Evolutionary conservation across 768 basidiomycete species (phyloP).

Genomic region (Gelatoporia subvermispora): DNA sequence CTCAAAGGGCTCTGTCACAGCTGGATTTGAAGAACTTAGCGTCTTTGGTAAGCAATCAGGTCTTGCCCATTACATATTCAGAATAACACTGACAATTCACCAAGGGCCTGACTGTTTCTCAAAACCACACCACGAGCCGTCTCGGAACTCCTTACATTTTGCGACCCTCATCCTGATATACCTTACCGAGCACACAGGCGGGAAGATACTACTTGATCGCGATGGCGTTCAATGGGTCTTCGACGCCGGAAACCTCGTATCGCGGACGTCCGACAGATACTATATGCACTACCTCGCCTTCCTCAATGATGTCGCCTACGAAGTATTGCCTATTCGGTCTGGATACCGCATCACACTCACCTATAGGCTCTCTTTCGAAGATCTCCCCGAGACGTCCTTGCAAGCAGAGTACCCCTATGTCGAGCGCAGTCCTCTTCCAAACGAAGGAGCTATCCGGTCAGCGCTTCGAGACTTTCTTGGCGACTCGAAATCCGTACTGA

Average conservation of each 20-base stretch:
- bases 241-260: slow-evolving; percentile 25
- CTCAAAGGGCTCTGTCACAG: neutral
- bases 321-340: slow-evolving; percentile 34
- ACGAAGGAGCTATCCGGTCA: slow-evolving; percentile 6
- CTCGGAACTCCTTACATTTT: slow-evolving; percentile 16
- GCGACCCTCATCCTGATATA: slow-evolving; percentile 46
- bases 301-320: slow-evolving; percentile 41
- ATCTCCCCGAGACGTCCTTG: neutral
- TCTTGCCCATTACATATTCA: neutral
- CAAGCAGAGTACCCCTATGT: no score
- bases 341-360: slow-evolving; percentile 42
- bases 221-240: slow-evolving; percentile 12
- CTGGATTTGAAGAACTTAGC: slow-evolving; percentile 5
- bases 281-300: slow-evolving; percentile 35
- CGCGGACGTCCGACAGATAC: slow-evolving; percentile 16
- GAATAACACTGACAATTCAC: neutral
- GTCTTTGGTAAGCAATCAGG: neutral
- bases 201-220: slow-evolving; percentile 30
- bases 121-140: slow-evolving; percentile 8
- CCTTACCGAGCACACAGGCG: slow-evolving; percentile 42
- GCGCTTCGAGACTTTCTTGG: slow-evolving; percentile 24
- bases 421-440: neutral
- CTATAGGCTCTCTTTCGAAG: slow-evolving; percentile 31
- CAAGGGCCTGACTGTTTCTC: slow-evolving; percentile 7
- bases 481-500: slow-evolving; percentile 24